Percentiles rank a stretch among this genome's conserved stretches.
Conservation (phyloP, 176 grass and related monocot species). For the Ensete ventricosum region DNA sequence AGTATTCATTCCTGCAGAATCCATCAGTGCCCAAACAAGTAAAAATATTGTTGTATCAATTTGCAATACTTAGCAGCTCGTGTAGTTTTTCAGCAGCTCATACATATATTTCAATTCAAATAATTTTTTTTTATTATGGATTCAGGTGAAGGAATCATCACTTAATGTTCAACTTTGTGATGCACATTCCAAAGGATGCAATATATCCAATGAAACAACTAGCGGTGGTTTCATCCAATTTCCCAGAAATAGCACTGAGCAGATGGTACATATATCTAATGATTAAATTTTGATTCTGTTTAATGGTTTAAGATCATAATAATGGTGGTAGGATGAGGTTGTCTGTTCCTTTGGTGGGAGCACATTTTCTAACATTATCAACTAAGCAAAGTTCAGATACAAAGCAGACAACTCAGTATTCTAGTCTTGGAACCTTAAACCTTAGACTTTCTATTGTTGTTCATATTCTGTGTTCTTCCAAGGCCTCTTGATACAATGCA, state of each 20-base stretch:
- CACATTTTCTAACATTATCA: too few relatives aligned
- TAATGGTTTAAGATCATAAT: too few relatives aligned
- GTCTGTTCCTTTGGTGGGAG: too few relatives aligned
- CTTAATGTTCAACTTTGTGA: constrained; percentile 59
- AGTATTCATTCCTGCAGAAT: constrained; percentile 87
- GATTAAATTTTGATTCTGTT: neutral
- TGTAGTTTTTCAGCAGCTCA: neutral
- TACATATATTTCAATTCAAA: neutral
- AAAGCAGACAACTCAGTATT: too few relatives aligned
- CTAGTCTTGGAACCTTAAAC: too few relatives aligned
- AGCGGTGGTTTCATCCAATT: constrained; percentile 37
- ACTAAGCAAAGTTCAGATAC: too few relatives aligned
- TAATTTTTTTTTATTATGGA: neutral
- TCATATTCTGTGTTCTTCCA: too few relatives aligned
- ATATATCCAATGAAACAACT: constrained; percentile 30
- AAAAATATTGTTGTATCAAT: neutral
- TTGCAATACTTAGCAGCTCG: neutral
- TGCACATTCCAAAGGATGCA: constrained; percentile 36
- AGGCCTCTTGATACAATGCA: too few relatives aligned
- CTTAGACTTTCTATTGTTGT: too few relatives aligned
- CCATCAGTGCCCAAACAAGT: constrained; percentile 68
- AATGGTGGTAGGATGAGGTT: too few relatives aligned
- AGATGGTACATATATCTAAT: constrained; percentile 33
- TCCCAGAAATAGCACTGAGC: constrained; percentile 59
- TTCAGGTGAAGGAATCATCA: constrained; percentile 40